Evolutionary conservation across 805 yeast genomes (phyloP).

Genomic region (Tanozyma kutaoensis): DNA sequence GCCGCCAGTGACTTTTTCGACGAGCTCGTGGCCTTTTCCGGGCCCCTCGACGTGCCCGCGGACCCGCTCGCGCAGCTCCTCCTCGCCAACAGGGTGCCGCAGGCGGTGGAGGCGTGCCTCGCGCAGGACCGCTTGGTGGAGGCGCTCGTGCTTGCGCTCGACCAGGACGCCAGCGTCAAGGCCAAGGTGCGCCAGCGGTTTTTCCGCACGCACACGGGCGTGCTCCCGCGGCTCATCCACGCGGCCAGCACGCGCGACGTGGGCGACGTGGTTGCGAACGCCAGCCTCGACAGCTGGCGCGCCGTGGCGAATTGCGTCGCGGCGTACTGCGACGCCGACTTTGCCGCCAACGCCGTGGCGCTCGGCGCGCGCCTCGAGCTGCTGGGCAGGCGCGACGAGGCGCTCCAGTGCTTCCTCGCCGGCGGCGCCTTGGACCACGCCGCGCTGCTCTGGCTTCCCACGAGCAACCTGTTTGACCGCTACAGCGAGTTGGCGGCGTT

Average conservation of each 20-base stretch:
- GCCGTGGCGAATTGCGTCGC: slow-evolving; percentile 60
- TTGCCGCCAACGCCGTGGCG: slow-evolving; percentile 40
- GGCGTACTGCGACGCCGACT: slow-evolving; percentile 34
- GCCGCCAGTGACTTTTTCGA: slow-evolving; percentile 14
- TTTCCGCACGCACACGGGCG: slow-evolving; percentile 42
- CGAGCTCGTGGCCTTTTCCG: slow-evolving; percentile 13
- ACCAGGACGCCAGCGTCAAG: slow-evolving; percentile 46
- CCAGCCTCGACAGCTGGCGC: slow-evolving; percentile 73
- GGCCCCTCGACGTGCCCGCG: slow-evolving; percentile 27
- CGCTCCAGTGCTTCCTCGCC: slow-evolving; percentile 65
- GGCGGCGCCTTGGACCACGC: slow-evolving; percentile 74
- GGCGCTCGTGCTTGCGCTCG: slow-evolving; percentile 70
- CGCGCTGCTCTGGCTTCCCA: slow-evolving; percentile 63
- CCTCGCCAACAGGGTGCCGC: slow-evolving; percentile 45
- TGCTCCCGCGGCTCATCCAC: slow-evolving; percentile 65
- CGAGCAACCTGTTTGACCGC: no score
- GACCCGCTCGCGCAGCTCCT: slow-evolving; percentile 28
- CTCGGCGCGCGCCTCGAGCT: slow-evolving; percentile 68
- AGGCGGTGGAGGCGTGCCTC: slow-evolving; percentile 59
- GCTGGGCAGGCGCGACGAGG: slow-evolving; percentile 44
- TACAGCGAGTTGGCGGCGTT: slow-evolving; percentile 45
- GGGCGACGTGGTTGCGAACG: slow-evolving; percentile 64
- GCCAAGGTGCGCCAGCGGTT: slow-evolving; percentile 60
- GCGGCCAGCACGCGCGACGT: slow-evolving; percentile 42
- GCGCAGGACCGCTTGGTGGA: slow-evolving; percentile 53